Evolutionary conservation across 306 rosid species (phyloP), one percentile per base, ranked within the genome.

Genomic region (Malus domestica): DNA sequence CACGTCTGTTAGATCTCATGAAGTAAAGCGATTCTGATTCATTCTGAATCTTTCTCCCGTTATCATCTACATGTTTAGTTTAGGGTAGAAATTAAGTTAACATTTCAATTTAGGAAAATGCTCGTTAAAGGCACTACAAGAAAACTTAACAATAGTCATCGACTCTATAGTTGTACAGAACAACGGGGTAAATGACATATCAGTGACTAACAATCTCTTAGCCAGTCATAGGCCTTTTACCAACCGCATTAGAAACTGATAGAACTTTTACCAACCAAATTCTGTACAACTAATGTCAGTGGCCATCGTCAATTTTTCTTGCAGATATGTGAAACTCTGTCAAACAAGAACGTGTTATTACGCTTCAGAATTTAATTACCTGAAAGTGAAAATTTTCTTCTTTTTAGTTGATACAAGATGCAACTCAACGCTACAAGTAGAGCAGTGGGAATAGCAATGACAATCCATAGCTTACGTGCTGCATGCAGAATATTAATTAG

Each of bases 381-480:
- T 3, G 54, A 25, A 38, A 6, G 44, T 10, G 64, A 18, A 72
- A 59, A 0, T 68, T 69, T 82, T 70, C 78, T 66, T 59, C 22
- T 73, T 33, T 0, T 58, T 22, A 35, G 15, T 1, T 40, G n/a
- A 10, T 58, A 69, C 5, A 82, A 19, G 72, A 78, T 13, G 51
- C 19, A n/a, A 20, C 54, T 20, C 20, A 30, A 23, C 4, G 49
- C 49, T 14, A 80, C 52, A 30, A 82, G 68, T 14, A 73, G 20
- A 16, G 78, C 19, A 30, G n/a, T 5, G 3, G 10, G 55, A 12
- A 62, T 57, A 5, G 62, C 55, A 64, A 38, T 14, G 4, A 68
- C 57, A 27, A 60, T 49, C 84, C 82, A 73, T 35, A 42, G 59
- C 79, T 73, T 55, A 51, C 42, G 15, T 23, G 33, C 20, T 76